Evolutionary conservation across 805 yeast genomes (phyloP).

Genomic region (Jamesozyma piceae): DNA sequence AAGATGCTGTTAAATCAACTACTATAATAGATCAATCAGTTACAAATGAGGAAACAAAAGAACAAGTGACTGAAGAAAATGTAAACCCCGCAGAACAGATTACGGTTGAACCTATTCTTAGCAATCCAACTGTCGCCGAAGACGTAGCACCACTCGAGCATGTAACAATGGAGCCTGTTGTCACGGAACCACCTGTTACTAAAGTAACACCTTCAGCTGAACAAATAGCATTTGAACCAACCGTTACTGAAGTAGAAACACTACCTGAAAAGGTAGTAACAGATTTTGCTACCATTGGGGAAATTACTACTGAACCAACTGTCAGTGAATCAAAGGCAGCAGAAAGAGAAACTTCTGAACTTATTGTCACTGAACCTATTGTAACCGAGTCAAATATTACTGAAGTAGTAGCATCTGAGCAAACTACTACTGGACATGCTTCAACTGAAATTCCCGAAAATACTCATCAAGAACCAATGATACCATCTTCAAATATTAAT

Average conservation of each 20-base stretch:
- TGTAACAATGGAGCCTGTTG: background rate
- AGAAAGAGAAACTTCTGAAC: too few relatives aligned
- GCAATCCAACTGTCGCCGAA: background rate
- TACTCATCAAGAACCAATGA: background rate
- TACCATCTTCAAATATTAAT: background rate
- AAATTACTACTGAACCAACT: too few relatives aligned
- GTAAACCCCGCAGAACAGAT: background rate
- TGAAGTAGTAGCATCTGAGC: background rate
- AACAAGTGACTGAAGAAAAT: background rate
- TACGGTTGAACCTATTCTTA: background rate
- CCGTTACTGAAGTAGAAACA: too few relatives aligned
- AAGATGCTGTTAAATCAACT: slow-evolving; percentile 3
- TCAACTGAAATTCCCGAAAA: background rate
- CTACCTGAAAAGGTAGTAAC: too few relatives aligned
- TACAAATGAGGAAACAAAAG: background rate
- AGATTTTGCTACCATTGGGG: too few relatives aligned
- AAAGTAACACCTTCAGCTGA: background rate
- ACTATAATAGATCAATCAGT: background rate
- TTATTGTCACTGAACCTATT: background rate
- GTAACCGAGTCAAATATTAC: background rate
- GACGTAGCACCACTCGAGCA: too few relatives aligned
- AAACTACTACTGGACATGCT: background rate
- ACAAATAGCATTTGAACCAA: too few relatives aligned
- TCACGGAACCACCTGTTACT: too few relatives aligned
- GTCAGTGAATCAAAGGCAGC: too few relatives aligned